Percentiles rank a stretch among this genome's conserved stretches.
phyloP scores from a whole-genome alignment of 2,329 filamentous ascomycete species.

The Shiraia bambusicola region DNA sequence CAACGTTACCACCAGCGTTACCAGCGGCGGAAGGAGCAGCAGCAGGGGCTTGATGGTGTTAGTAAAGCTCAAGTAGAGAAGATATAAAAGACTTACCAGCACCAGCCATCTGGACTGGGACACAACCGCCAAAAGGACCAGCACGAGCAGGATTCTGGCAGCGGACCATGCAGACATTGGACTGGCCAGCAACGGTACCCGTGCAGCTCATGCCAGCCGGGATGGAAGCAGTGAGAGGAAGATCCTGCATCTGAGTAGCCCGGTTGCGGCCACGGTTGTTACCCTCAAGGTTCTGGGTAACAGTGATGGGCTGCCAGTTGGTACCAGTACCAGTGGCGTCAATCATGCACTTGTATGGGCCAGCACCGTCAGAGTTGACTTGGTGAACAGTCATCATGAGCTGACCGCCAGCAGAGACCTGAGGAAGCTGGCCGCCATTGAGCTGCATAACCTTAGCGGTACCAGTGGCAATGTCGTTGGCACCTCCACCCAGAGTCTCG shows the following conservation, averaged over 20 bases:
- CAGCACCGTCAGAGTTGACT: slow-evolving; percentile 67
- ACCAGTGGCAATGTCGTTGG: slow-evolving; percentile 59
- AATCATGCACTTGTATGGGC: slow-evolving; percentile 66
- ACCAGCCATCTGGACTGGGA: slow-evolving; percentile 55
- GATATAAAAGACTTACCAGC: slow-evolving; percentile 14
- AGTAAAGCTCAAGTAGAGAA: slow-evolving; percentile 9
- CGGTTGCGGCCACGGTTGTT: slow-evolving; percentile 50
- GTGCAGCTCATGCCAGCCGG: slow-evolving; percentile 59
- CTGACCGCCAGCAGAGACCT: slow-evolving; percentile 59
- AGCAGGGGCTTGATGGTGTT: not conserved
- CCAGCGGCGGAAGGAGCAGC: slow-evolving; percentile 9
- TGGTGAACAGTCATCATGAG: slow-evolving; percentile 66
- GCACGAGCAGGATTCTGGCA: slow-evolving; percentile 63
- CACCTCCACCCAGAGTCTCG: slow-evolving; percentile 59
- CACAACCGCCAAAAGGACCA: slow-evolving; percentile 64
- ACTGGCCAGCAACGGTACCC: slow-evolving; percentile 60
- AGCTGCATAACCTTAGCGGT: slow-evolving; percentile 60
- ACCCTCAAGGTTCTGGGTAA: slow-evolving; percentile 57
- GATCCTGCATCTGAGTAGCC: slow-evolving; percentile 30
- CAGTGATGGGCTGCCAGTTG: slow-evolving; percentile 56
- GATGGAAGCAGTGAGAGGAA: slow-evolving; percentile 61
- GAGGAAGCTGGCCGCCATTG: slow-evolving; percentile 59
- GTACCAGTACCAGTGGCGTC: slow-evolving; percentile 60
- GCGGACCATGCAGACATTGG: slow-evolving; percentile 63
- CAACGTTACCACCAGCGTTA: slow-evolving; percentile 3